A percentile compares a stretch with the other conserved stretches of the same genome.
Conservation (phyloP, 352 stramenopile genomes). For the Detonula confervacea region DNA sequence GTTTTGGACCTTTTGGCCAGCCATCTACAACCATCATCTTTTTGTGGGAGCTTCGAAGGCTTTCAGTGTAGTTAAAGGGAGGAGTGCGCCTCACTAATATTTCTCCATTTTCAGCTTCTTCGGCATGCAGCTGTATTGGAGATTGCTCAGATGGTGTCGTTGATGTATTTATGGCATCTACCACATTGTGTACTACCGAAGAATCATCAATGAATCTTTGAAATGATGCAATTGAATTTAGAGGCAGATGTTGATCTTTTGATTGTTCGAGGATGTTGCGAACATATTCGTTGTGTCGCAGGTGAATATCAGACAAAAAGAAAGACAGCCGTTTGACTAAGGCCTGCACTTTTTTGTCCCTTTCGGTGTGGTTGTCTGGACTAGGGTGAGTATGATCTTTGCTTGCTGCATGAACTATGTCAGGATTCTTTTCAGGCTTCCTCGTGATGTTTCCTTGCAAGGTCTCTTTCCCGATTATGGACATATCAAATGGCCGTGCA, state of each 20-base stretch:
- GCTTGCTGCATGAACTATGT: not conserved
- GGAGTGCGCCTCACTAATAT: conserved; percentile 15
- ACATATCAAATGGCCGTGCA: conserved; percentile 16
- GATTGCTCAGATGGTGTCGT: conserved; percentile 3
- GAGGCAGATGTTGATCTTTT: too few species aligned
- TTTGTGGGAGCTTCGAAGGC: conserved; percentile 9
- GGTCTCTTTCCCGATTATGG: not conserved
- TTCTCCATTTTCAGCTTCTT: conserved; percentile 11
- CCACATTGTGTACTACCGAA: conserved; percentile 21
- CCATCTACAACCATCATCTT: conserved; percentile 45
- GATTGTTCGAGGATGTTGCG: too few species aligned
- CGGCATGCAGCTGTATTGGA: conserved; percentile 13
- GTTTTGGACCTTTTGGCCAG: conserved; percentile 31
- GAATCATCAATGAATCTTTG: conserved; percentile 13
- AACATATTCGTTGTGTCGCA: too few species aligned
- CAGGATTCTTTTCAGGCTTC: not conserved
- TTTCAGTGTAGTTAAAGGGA: conserved; percentile 37
- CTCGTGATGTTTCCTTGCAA: not conserved
- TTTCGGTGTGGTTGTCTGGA: too few species aligned
- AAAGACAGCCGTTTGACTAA: too few species aligned
- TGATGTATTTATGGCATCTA: conserved; percentile 18
- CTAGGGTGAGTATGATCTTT: too few species aligned
- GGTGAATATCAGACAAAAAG: too few species aligned
- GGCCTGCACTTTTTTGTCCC: too few species aligned
- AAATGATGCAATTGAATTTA: not conserved